Base-by-base conservation (phyloP, 257 asterid genomes). In the Ajuga chamaepitys region DNA sequence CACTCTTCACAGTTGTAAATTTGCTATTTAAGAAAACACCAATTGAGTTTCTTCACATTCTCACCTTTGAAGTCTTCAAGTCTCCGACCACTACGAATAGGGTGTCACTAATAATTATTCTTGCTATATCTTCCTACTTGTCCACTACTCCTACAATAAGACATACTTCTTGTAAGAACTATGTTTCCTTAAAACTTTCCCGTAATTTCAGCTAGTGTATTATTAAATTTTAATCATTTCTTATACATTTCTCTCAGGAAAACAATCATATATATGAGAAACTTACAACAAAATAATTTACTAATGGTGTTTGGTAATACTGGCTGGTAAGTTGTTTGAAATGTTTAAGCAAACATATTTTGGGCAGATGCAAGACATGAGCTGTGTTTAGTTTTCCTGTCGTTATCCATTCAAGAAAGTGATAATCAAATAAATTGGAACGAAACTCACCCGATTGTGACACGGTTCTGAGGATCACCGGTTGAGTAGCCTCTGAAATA, bases 401-500 rank as follows among this genome's bases (percentile, higher is more conserved):
- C 13, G 26, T 26, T 16, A 5, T 30, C 35, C 40, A 51, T 64
- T 50, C 50, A 44, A 37, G 65, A 57, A 57, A 70, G 13, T 18
- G 12, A 35, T 48, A 45, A 26, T 17, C 18, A 8, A 4, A 24
- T 7, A n/a, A n/a, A 55, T 45, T 18, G 4, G 20, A n/a, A 53
- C 13, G 2, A 13, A 7, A 72, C 87, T 52, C 38, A 93, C 99
- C 96, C 95, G 13, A 83, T 40, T 1, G 76, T 7, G 13, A 77
- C 70, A 9, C 99, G 96, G 3, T 85, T 80, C 1, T 62, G 20
- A 55, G 99, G 99, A 44, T 72, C 78, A 24, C 99, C 99, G 0
- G 90, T 84, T 22, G 96, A 34, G 77, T 93, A 93, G 56, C 96
- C 97, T 42, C 64, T 85, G 90, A 93, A 93, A 45, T 89, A 93